Evolutionary conservation across 2,329 filamentous ascomycete genomes (phyloP), one percentile per base, ranked within the genome.

Genomic region (Magnaporthiopsis incrustans): DNA sequence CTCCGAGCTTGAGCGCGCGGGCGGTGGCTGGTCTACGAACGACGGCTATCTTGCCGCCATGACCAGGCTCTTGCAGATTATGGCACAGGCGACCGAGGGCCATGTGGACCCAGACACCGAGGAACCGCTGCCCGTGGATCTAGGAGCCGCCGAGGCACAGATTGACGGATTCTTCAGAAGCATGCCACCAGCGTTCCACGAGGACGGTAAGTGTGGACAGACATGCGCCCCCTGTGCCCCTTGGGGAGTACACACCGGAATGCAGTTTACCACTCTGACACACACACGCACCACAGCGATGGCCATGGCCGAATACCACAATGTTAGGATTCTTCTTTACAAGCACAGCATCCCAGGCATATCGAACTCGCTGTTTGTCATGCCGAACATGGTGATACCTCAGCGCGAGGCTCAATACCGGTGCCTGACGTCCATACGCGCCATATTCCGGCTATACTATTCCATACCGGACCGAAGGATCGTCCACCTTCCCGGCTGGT

Each of bases 281-380:
- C 11, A 12, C 63, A 57, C 15, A n/a, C 2, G 33, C 27, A 11
- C 15, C 30, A n/a, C 33, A 68, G 68, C 65, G 25, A 33, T 59
- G 6, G 56, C 68, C 59, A 64, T 65, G n/a, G 62, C 69, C 8
- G 56, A 67, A n/a, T 69, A 69, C 57, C 67, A 65, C 50, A 67
- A 68, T 10, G 27, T 62, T 10, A 60, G 68, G 38, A 67, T 69
- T 15, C 65, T 67, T 26, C 65, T 69, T 15, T 69, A 67, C 65
- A 68, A 68, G 62, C 58, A 69, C 35, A 63, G 67, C 59, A 30
- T 70, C 14, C 53, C 67, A 10, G 61, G 66, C 30, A 56, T 56
- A 59, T 30, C 38, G 12, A 8, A 27, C 30, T 59, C 56, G 27
- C 6, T 7, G 10, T 30, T 59, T 32, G 33, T 44, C 22, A 33